Evolutionary conservation across 441 rosid genomes (phyloP), one percentile per base, ranked within the genome.

Genomic region (Hura crepitans): DNA sequence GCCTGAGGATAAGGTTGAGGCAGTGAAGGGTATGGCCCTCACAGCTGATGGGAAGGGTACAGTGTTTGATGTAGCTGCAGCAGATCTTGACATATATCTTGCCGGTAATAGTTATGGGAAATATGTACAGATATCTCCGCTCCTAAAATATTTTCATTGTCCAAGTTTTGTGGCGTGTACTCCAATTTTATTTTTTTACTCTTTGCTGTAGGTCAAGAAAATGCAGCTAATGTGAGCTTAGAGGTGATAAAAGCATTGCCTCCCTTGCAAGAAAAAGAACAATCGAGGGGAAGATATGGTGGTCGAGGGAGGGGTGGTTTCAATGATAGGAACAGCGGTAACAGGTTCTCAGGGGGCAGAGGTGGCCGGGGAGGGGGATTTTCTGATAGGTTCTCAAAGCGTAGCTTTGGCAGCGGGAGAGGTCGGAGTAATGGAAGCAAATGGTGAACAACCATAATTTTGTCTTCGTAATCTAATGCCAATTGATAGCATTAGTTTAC

Each of bases 1-100:
- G 80, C 97, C 97, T 0, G 97, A 94, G 81, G 91, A 84, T 23
- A 94, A 92, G 84, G 94, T 89, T 20, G 87, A 87, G 65, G 68
- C 74, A 0, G 83, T 94, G 65, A 79, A 89, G 72, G 97, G 97
- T 51, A 69, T 94, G 64, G 46, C 87, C 45, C 87, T 94, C n/a
- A 86, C 96, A 18, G 89, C 89, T 56, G 97, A 94, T 73, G 89
- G 89, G 68, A 83, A 49, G 37, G 97, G 97, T 73, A 96, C 86
- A 0, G 97, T 92, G 25, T 94, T 94, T 72, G 97, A 94, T 74
- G 96, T 92, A 17, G 80, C 77, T 0, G 75, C 74, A 30, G 82
- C 81, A 13, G 93, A 94, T 70, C 28, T 92, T 59, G 94, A 92
- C 69, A 20, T 65, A 47, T 92, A 86, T 70, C 77, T 90, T 68